Evolutionary conservation across 257 asterid genomes (phyloP).

Genomic region (Lycium ferocissimum): DNA sequence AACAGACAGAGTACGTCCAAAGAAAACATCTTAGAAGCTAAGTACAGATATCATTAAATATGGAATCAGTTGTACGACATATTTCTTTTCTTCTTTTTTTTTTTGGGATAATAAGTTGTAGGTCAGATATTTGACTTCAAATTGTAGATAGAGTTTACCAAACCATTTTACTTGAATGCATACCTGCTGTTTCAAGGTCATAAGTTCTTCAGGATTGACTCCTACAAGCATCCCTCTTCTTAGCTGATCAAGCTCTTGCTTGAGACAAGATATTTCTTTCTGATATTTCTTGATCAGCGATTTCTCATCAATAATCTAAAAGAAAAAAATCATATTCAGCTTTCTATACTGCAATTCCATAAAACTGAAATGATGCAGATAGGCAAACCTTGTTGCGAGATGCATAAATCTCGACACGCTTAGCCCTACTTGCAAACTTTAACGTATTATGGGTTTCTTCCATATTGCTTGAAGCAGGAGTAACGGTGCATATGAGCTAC

Average conservation of each 20-base stretch:
- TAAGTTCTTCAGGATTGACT: slow-evolving; percentile 82
- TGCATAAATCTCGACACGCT: slow-evolving; percentile 89
- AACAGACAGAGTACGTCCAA: background rate
- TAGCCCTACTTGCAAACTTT: slow-evolving; percentile 98
- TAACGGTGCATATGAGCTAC: slow-evolving; percentile 94
- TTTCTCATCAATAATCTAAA: slow-evolving; percentile 96
- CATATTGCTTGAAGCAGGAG: slow-evolving; percentile 98
- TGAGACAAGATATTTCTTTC: slow-evolving; percentile 86
- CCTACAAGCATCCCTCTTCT: slow-evolving; percentile 79
- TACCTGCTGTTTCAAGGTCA: slow-evolving; percentile 88
- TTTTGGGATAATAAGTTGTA: background rate
- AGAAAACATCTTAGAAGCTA: slow-evolving; percentile 1
- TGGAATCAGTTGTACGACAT: background rate
- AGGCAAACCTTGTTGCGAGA: slow-evolving; percentile 86
- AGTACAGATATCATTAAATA: background rate
- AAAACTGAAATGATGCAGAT: background rate
- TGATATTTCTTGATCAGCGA: slow-evolving; percentile 98
- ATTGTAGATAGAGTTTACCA: background rate
- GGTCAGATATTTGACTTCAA: background rate
- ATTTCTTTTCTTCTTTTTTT: background rate
- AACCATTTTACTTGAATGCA: slow-evolving; percentile 20
- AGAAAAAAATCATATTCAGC: slow-evolving; percentile 26
- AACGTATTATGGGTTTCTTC: slow-evolving; percentile 99
- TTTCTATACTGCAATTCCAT: slow-evolving; percentile 7
- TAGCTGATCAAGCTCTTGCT: slow-evolving; percentile 88